These are phyloP conservation scores for Aurinia saxatilis DNA, from an alignment of 345 rosid species.

Conservation along the genomic window DNA sequence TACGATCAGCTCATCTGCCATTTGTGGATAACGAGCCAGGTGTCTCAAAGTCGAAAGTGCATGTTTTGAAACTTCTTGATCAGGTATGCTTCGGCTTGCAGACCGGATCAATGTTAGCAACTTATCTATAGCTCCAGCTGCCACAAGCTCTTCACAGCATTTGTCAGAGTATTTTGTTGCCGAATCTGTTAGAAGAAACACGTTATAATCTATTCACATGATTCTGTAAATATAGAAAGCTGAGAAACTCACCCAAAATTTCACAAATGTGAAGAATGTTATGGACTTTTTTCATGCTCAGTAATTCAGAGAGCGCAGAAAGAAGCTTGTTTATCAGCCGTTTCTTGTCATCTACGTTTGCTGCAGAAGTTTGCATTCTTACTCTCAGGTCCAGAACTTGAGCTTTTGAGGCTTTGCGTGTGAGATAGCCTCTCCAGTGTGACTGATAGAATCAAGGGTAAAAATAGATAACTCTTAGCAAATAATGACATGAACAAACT, in stretches of 20 bases:
- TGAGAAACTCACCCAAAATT: slow-evolving; percentile 50
- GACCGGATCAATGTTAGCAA: slow-evolving; percentile 58
- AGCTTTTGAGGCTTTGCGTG: slow-evolving; percentile 59
- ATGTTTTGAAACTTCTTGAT: slow-evolving; percentile 76
- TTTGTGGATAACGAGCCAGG: slow-evolving; percentile 56
- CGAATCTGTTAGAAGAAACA: slow-evolving; percentile 42
- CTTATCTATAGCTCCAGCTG: slow-evolving; percentile 69
- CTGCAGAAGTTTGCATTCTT: slow-evolving; percentile 64
- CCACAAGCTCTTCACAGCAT: slow-evolving; percentile 85
- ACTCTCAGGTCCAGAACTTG: slow-evolving; percentile 53
- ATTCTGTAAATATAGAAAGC: slow-evolving; percentile 1
- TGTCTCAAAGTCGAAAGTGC: slow-evolving; percentile 74
- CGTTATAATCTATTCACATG: neutral
- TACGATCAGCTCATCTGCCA: slow-evolving; percentile 51
- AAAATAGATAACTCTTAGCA: neutral
- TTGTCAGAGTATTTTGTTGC: slow-evolving; percentile 68
- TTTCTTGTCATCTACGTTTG: slow-evolving; percentile 73
- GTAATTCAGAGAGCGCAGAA: slow-evolving; percentile 67
- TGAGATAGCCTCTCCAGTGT: slow-evolving; percentile 72
- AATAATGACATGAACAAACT: neutral
- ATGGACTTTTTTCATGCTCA: slow-evolving; percentile 63
- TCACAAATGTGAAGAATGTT: slow-evolving; percentile 80
- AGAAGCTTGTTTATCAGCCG: slow-evolving; percentile 74
- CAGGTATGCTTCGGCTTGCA: slow-evolving; percentile 83
- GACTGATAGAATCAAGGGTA: slow-evolving; percentile 37